Evolutionary conservation across 2,329 filamentous ascomycete genomes (phyloP).

Genomic region (Acrocalymma vagum): DNA sequence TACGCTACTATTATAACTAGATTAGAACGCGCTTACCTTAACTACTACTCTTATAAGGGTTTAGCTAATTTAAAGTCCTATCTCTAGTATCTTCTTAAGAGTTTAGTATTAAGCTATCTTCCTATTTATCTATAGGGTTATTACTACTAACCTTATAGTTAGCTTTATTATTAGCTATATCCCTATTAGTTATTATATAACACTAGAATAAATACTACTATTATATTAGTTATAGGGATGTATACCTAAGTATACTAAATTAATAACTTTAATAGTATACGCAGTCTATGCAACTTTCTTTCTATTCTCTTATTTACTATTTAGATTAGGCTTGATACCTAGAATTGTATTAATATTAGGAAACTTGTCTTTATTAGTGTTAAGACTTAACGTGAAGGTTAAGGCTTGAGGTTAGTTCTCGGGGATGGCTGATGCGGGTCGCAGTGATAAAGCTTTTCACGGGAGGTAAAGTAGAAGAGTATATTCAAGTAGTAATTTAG

Average conservation of each 20-base stretch:
- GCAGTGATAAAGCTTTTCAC: too few relatives aligned
- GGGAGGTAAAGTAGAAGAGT: too few relatives aligned
- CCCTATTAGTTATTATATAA: conserved; percentile 16
- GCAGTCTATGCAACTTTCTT: conserved; percentile 10
- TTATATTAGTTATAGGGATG: conserved; percentile 12
- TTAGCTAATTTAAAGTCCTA: conserved; percentile 16
- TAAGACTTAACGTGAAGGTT: too few relatives aligned
- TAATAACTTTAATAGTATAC: conserved; percentile 11
- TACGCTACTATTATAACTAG: conserved; percentile 9
- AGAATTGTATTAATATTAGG: too few relatives aligned
- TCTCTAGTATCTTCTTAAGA: conserved; percentile 8
- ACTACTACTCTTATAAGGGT: conserved; percentile 13
- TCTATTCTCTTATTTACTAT: conserved; percentile 10
- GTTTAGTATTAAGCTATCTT: conserved; percentile 6
- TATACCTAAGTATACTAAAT: conserved; percentile 19
- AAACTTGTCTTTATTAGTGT: too few relatives aligned
- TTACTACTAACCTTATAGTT: conserved; percentile 9
- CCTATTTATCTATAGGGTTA: conserved; percentile 7
- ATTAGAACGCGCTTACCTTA: conserved; percentile 18
- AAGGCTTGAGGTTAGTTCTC: too few relatives aligned
- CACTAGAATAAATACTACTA: conserved; percentile 7
- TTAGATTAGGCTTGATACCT: conserved; percentile 8
- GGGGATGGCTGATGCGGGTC: too few relatives aligned
- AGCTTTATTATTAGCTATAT: conserved; percentile 13
- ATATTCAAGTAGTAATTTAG: too few relatives aligned